A percentile compares a stretch with the other conserved stretches of the same genome.
Evolutionary conservation across 176 grass and related monocot genomes (phyloP).

Genomic region (Ampelocalamus luodianensis): DNA sequence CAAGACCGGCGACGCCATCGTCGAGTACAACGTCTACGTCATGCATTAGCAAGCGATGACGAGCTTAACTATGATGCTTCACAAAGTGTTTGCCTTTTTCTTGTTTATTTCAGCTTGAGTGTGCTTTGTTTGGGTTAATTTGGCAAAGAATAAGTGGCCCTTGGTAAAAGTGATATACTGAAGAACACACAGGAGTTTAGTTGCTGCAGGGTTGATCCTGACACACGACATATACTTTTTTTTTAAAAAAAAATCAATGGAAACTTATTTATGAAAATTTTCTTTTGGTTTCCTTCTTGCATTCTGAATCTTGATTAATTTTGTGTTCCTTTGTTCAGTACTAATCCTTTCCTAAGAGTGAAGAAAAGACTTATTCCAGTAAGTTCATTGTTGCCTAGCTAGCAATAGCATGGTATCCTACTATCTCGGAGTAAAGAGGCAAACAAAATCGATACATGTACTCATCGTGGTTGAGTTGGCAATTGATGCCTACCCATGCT

Average conservation of each 20-base stretch:
- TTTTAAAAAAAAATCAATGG: neutral
- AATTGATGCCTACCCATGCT: too few species aligned
- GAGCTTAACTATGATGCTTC: neutral
- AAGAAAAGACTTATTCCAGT: neutral
- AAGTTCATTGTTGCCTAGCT: neutral
- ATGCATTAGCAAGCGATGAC: slow-evolving; percentile 34
- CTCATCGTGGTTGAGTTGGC: too few species aligned
- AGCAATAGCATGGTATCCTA: too few species aligned
- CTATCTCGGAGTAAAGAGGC: too few species aligned
- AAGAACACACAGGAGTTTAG: neutral
- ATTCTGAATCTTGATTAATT: neutral
- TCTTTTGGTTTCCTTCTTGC: neutral
- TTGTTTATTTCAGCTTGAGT: neutral
- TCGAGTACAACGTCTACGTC: slow-evolving; percentile 81
- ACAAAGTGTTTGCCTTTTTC: neutral
- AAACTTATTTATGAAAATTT: neutral
- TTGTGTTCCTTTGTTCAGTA: neutral
- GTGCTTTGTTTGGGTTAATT: neutral
- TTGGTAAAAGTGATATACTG: neutral
- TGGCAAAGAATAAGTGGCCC: neutral
- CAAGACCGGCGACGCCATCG: slow-evolving; percentile 56
- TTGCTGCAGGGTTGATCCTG: neutral
- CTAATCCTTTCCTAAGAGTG: neutral
- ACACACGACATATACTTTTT: neutral
- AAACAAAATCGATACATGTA: too few species aligned